Percentiles rank a stretch among this genome's conserved stretches.
phyloP scores from a whole-genome alignment of 805 yeast genomes.

The Danielozyma ontarioensis region DNA sequence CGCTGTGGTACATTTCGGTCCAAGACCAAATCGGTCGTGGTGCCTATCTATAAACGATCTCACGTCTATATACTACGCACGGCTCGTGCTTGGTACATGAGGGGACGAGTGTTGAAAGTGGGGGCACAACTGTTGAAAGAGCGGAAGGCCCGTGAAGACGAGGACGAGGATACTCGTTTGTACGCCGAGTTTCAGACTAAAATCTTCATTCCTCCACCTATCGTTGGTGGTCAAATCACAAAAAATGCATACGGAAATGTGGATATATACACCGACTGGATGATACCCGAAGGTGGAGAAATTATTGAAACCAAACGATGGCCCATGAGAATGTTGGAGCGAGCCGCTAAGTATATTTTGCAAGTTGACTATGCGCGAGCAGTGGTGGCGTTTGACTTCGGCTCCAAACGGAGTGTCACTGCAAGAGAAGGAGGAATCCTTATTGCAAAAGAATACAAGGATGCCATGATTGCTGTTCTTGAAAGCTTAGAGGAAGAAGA shows the following conservation, averaged over 20 bases:
- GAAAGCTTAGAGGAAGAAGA: constrained; percentile 47
- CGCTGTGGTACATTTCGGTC: constrained; percentile 67
- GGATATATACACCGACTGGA: constrained; percentile 68
- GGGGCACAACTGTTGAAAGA: constrained; percentile 65
- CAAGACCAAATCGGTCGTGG: constrained; percentile 20
- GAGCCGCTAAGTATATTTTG: constrained; percentile 62
- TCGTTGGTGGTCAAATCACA: constrained; percentile 61
- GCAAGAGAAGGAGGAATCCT: constrained; percentile 75
- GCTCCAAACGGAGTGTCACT: constrained; percentile 38
- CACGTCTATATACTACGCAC: constrained; percentile 63
- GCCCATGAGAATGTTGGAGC: constrained; percentile 47
- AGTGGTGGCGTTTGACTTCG: constrained; percentile 79
- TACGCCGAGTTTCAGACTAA: constrained; percentile 81
- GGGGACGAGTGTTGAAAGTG: constrained; percentile 67
- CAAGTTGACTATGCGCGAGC: constrained; percentile 83
- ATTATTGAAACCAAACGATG: constrained; percentile 34
- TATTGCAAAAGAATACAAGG: constrained; percentile 55
- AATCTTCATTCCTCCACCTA: constrained; percentile 59
- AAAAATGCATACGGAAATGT: constrained; percentile 80
- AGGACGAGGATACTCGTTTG: constrained; percentile 46
- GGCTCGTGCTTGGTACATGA: constrained; percentile 81
- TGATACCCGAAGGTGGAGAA: constrained; percentile 80
- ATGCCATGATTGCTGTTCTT: constrained; percentile 52
- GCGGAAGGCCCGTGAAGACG: constrained; percentile 45
- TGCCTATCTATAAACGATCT: constrained; percentile 64